Conservation (phyloP, 345 rosid genomes). For the Eucalyptus caleyi region DNA sequence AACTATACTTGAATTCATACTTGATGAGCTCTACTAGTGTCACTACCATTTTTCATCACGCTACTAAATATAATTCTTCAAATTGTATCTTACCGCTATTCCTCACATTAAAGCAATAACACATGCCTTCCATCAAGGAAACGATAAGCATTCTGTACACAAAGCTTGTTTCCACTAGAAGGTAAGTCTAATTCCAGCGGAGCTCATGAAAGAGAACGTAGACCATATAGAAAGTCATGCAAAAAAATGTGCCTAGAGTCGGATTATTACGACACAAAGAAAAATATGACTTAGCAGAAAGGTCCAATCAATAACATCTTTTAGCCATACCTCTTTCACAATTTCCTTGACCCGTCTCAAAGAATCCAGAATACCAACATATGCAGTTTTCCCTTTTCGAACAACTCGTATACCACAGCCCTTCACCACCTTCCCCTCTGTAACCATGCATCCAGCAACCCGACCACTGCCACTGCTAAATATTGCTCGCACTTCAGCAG, state of each 20-base stretch:
- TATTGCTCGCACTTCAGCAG: constrained; percentile 78
- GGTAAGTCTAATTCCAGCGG: not conserved
- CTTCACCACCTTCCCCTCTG: constrained; percentile 75
- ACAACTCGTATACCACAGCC: constrained; percentile 76
- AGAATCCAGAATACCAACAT: constrained; percentile 73
- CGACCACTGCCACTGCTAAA: constrained; percentile 98
- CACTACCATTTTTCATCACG: not conserved
- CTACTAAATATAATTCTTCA: not conserved
- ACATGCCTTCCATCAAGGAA: not conserved
- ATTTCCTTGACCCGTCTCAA: constrained; percentile 82
- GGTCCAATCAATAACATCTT: not conserved
- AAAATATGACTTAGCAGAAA: not conserved
- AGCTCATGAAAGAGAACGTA: not conserved
- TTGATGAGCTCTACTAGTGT: not conserved
- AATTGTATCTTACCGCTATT: not conserved
- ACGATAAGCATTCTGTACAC: not conserved
- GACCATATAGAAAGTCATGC: not conserved
- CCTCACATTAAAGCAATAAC: not conserved
- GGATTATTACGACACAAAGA: not conserved
- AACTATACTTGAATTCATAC: not conserved
- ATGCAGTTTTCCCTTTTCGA: constrained; percentile 54
- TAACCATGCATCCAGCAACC: constrained; percentile 98
- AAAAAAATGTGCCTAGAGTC: not conserved
- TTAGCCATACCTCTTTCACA: constrained; percentile 71
- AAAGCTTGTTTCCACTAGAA: not conserved